Evolutionary conservation across 768 basidiomycete genomes (phyloP), one percentile per base, ranked within the genome.

Genomic region (Floccularia luteovirens): DNA sequence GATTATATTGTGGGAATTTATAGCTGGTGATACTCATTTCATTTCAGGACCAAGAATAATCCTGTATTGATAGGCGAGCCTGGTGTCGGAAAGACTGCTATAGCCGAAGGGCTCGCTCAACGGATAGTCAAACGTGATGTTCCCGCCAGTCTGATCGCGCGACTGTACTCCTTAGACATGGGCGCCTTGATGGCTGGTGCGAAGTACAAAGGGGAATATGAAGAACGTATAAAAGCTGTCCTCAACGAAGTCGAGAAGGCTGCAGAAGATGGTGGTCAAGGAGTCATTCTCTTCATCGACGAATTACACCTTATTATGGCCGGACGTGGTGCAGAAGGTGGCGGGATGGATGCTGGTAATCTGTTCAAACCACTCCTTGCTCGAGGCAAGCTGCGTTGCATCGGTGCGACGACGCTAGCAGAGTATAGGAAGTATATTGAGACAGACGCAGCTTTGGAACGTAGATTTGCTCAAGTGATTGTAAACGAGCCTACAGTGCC

Each of bases 21-120:
- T 31, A 2, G 31, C 28, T 19, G 32, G 28, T 33, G 20, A 39
- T 38, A 37, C 31, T 38, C 22, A 42, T 33, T 25, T 7, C 12
- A 28, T 43, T 35, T 23, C 40, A 85, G 93, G 55, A 96, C 91
- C 2, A 97, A 97, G 61, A 93, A 92, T 55, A 96, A 94, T 52
- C 91, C 94, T n/a, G 90, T 96, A 28, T 78, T 97, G 19, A 90
- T 98, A 50, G 93, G 92, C 45, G 90, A 90, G 61, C 88, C 87
- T 34, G 87, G 94, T 58, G 91, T 94, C 17, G 94, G 94, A 3
- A 99, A 99, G 65, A 96, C 93, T 0, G 79, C 90, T 17, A 88
- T 97, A 39, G 90, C 82, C 4, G 94, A 99, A 68, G 92, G 91
- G 28, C 79, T 99, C 4, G 93, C 94, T 0, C 93, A 94, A 56